Evolutionary conservation across 2,329 filamentous ascomycete genomes (phyloP), one percentile per base, ranked within the genome.

Genomic region (Sporothrix mexicana): DNA sequence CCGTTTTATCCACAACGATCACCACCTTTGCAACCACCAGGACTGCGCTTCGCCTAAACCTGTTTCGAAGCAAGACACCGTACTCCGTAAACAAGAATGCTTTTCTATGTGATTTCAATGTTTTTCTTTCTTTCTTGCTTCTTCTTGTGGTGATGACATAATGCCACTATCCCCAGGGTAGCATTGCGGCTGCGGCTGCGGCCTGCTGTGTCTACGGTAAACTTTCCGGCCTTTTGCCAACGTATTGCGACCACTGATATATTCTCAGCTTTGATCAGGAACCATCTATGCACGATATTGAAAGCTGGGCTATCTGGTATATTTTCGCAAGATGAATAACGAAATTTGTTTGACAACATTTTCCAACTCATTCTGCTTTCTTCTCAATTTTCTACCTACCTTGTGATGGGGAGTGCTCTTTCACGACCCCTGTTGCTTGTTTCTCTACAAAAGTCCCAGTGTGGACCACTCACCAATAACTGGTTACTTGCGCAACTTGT

Each of bases 31-130:
- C 25, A 25, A 3, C 55, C 55, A 59, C 25, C 12, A 17, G 61
- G 61, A n/a, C 61, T 23, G n/a, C 23, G 41, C 45, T 67, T 67
- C 64, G 64, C 64, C 64, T 67, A 67, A 12, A 23, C 64, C 64
- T 23, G 64, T 67, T 67, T 67, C 64, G 51, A 51, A 30, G 23
- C 64, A 36, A 67, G 64, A 51, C 64, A 53, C 47, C 12, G 47
- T 30, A 51, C 64, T 41, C 47, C 12, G 47, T 30, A 36, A 62
- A 43, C 57, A 62, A 62, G 30, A 62, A 62, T 43, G 17, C 57
- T 17, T 12, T 55, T 53, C 15, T 55, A 5, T 55, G 2, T 55
- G 20, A 23, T 55, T 55, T 20, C 20, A 25, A 12, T 55, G 51
- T 55, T 55, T 25, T 55, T 55, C 20, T 25, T 25, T n/a, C n/a